Evolutionary conservation across 2,329 filamentous ascomycete species (phyloP).

Genomic region (Penicillium sp.): DNA sequence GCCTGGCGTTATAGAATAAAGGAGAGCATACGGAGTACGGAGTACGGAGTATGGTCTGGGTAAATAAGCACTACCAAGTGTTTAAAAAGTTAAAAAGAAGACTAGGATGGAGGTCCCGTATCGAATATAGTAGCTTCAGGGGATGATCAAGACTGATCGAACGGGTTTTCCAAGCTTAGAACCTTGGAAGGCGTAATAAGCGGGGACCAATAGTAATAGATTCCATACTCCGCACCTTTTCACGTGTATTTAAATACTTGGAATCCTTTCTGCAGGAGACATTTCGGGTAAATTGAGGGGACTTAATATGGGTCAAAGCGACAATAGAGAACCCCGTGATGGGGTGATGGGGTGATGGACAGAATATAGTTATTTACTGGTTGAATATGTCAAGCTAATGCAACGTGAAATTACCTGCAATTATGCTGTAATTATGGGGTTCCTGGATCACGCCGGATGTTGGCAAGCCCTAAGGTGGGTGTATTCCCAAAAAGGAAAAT

Average conservation of each 20-base stretch:
- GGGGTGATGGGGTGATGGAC: neutral
- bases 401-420: neutral
- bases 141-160: slow-evolving; percentile 6
- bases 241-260: neutral
- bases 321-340: slow-evolving; percentile 1
- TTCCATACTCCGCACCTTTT: neutral
- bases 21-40: too few relatives aligned
- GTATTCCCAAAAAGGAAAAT: neutral
- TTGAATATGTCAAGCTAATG: neutral
- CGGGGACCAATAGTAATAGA: neutral
- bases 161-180: neutral
- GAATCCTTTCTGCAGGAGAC: neutral
- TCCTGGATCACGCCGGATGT: slow-evolving; percentile 1
- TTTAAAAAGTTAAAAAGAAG: neutral
- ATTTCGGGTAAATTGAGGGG: neutral
- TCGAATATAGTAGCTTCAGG: slow-evolving; percentile 12
- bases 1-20: too few relatives aligned
- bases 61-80: neutral
- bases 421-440: neutral
- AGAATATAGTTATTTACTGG: neutral
- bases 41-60: too few relatives aligned
- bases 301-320: neutral
- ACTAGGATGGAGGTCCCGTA: slow-evolving; percentile 7
- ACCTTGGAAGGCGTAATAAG: neutral
- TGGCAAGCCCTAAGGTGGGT: slow-evolving; percentile 14